phyloP scores from a whole-genome alignment of 306 rosid species.

The Begonia fuchsioides region DNA sequence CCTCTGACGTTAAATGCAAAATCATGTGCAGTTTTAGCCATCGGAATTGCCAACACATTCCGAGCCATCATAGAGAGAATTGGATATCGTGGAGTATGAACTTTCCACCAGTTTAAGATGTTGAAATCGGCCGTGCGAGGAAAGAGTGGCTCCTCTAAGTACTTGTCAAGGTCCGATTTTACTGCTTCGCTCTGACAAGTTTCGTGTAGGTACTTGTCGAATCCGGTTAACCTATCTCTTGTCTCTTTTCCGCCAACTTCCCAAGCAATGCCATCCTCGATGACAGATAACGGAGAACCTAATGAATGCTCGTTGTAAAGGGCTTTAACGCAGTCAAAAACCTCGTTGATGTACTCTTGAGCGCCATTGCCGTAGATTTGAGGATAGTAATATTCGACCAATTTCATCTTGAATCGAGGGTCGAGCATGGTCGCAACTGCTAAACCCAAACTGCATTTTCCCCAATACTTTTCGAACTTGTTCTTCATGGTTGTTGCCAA shows the following conservation, averaged over 20 bases:
- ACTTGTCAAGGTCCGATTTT: slow-evolving; percentile 85
- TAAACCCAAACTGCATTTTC: slow-evolving; percentile 67
- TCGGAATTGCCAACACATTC: slow-evolving; percentile 66
- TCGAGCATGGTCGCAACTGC: slow-evolving; percentile 91
- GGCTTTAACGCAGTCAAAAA: slow-evolving; percentile 56
- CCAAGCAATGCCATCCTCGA: slow-evolving; percentile 69
- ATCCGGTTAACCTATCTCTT: slow-evolving; percentile 82
- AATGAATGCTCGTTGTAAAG: slow-evolving; percentile 81
- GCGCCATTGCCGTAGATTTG: slow-evolving; percentile 61
- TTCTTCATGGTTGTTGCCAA: slow-evolving; percentile 62
- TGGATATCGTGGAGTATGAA: slow-evolving; percentile 93
- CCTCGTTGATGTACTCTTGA: slow-evolving; percentile 44
- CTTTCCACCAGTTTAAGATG: slow-evolving; percentile 92
- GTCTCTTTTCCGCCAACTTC: slow-evolving; percentile 54
- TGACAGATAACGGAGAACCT: slow-evolving; percentile 59
- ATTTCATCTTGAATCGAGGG: slow-evolving; percentile 89
- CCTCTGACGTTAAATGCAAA: slow-evolving; percentile 37
- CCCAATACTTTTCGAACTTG: slow-evolving; percentile 94
- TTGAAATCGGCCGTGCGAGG: slow-evolving; percentile 73
- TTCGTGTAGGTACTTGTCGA: slow-evolving; percentile 83
- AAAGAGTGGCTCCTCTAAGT: slow-evolving; percentile 88
- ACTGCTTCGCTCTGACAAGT: slow-evolving; percentile 58
- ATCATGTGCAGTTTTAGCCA: slow-evolving; percentile 59
- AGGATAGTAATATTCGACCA: slow-evolving; percentile 81
- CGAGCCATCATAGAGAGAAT: slow-evolving; percentile 97